Conservation (phyloP, 2,329 filamentous ascomycete genomes). For the Ascochyta clinopodiicola region DNA sequence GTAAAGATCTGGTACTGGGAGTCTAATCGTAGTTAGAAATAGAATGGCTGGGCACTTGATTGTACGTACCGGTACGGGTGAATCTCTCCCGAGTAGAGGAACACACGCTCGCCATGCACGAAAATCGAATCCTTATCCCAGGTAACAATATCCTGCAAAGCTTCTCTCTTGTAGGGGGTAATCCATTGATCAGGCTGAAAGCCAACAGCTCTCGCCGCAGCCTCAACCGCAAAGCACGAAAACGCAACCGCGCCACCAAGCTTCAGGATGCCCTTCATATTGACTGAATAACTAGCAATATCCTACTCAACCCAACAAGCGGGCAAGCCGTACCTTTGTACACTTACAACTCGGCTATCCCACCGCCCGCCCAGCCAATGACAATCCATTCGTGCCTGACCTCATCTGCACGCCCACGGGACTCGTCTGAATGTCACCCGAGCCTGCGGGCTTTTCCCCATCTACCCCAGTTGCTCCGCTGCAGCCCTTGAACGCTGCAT, state of each 20-base stretch:
- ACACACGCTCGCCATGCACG: constrained; percentile 71
- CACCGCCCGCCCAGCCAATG: constrained; percentile 5
- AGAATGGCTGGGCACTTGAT: not conserved
- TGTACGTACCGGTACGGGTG: constrained; percentile 66
- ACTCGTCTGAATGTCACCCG: constrained; percentile 21
- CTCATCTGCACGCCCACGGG: constrained; percentile 17
- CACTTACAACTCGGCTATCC: constrained; percentile 2
- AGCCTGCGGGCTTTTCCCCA: constrained; percentile 7
- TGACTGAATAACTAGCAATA: constrained; percentile 10
- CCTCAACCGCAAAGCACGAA: constrained; percentile 53
- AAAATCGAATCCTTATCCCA: constrained; percentile 77
- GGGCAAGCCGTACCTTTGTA: constrained; percentile 13
- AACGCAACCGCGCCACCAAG: constrained; percentile 36
- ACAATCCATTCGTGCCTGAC: constrained; percentile 6
- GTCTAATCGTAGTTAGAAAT: constrained; percentile 40
- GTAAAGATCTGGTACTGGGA: constrained; percentile 68
- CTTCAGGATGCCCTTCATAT: constrained; percentile 28
- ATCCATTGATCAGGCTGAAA: constrained; percentile 59
- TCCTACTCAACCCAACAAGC: not conserved
- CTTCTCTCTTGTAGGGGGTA: constrained; percentile 56
- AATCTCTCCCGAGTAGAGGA: constrained; percentile 76
- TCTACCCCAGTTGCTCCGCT: constrained; percentile 7
- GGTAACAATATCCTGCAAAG: constrained; percentile 66
- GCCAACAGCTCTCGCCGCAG: constrained; percentile 57
- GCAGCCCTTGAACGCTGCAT: constrained; percentile 4